Evolutionary conservation across 306 rosid species (phyloP), one percentile per base, ranked within the genome.

Genomic region (Dryas alaskensis): DNA sequence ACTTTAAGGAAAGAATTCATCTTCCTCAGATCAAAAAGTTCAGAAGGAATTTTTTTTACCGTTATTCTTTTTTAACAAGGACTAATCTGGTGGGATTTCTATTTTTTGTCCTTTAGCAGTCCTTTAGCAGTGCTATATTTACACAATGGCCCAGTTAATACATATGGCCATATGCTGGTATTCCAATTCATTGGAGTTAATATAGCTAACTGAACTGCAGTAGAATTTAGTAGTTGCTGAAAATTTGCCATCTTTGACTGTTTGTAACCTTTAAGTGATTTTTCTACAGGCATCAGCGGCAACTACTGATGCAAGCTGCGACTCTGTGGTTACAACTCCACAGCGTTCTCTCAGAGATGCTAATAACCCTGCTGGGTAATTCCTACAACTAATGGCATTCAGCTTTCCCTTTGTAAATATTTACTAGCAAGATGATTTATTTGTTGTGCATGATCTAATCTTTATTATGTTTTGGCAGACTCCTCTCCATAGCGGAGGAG

Each of bases 401-500:
- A 59, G 63, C 48, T 87, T 77, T 74, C 8, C 68, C 8, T 57
- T 37, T 16, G 17, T 14, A 49, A 50, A 12, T 31, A 12, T 76
- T 31, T 44, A 49, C n/a, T 70, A 16, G 45, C 27, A 65, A 39
- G 67, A 39, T 12, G 46, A 31, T 12, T 69, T 17, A 7, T 27
- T 39, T 50, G 10, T 19, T 67, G 40, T 70, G 13, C 10, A 59
- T 78, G 27, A 84, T 67, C 64, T 1, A 3, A 67, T 47, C 13
- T 58, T 40, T 37, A 0, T 49, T 72, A 9, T 73, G 47, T 9
- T 51, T 63, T 80, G 73, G 84, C 88, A 94, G 98, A 91, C 97
- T 94, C 81, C 98, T 94, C 76, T 87, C 98, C 69, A 87, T 95
- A 79, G 99, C 99, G 4, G 96, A 95, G 93, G 99, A 92, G 87